Base-by-base conservation (phyloP, 2,329 filamentous ascomycete genomes). In the Phyllosticta ampelicida region DNA sequence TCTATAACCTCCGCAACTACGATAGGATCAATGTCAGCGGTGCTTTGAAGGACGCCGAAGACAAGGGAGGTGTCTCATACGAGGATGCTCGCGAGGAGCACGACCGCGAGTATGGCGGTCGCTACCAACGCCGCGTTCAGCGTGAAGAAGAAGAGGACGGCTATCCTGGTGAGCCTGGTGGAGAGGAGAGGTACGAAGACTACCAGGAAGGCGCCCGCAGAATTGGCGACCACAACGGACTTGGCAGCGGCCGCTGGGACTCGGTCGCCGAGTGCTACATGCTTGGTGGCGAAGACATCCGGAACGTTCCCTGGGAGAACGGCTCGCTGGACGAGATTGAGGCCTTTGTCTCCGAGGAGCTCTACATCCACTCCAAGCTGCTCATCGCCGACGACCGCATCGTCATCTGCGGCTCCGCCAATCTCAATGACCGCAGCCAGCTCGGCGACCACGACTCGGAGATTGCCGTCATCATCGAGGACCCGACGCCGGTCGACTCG, bases 391-490 rank as follows among this genome's bases (percentile, higher is more conserved):
- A 95, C 67, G 90, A 95, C 69, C 80, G 82, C 8, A 79, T 87
- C 54, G 87, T 90, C 59, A 91, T 95, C 63, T 91, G 87, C 69
- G 90, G 90, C 62, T 89, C 81, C 57, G 83, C 83, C 21, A 86
- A 87, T 64, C 75, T 87, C 65, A 86, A 87, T 65, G 84, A 85
- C 64, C 77, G 83, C 58, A 91, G 86, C 2, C 88, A 96, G 74
- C 81, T 95, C 3, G 90, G 89, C 36, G 80, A 83, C 60, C 90
- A 94, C 72, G 90, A 95, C 73, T 89, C 85, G 0, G 90, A 96
- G 70, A 89, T 96, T 58, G 89, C 90, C n/a, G 87, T 95, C 62
- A 80, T 95, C 59, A 88, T 96, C 66, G 86, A 94, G 69, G 90
- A 95, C 68, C 81, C 83, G 1, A 82, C 85, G 1, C 76, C 84